phyloP scores from a whole-genome alignment of 2,329 filamentous ascomycete genomes.

The Colletotrichum spinosum region DNA sequence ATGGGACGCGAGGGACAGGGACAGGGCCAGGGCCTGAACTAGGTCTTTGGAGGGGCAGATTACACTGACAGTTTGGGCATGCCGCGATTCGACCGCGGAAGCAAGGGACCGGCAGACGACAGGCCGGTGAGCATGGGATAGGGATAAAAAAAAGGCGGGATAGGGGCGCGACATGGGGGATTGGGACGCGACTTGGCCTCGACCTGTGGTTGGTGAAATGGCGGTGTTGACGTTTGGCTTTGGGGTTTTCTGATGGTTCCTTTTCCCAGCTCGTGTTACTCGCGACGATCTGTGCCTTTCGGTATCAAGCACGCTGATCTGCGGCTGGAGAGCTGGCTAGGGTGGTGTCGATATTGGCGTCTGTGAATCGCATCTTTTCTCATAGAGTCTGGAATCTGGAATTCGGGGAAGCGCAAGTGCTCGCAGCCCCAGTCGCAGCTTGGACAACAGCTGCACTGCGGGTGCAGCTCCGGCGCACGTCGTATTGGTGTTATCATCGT shows the following conservation, averaged over 20 bases:
- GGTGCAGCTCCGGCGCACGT: too few species aligned
- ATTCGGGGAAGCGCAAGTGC: too few species aligned
- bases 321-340: neutral
- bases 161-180: too few species aligned
- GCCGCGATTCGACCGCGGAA: constrained; percentile 32
- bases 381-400: too few species aligned
- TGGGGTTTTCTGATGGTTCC: neutral
- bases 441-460: too few species aligned
- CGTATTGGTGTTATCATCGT: neutral
- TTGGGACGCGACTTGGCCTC: too few species aligned
- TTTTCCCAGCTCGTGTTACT: constrained; percentile 12
- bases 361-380: too few species aligned
- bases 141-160: neutral
- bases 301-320: neutral
- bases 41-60: constrained; percentile 35
- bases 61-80: constrained; percentile 26
- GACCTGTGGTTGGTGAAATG: constrained; percentile 2
- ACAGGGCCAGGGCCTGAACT: neutral
- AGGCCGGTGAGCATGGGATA: constrained; percentile 20
- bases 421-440: too few species aligned
- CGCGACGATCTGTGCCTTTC: constrained; percentile 6
- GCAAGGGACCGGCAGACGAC: constrained; percentile 26
- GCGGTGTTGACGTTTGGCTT: constrained; percentile 7
- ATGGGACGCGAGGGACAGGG: neutral
- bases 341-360: too few species aligned